A percentile compares a stretch with the other conserved stretches of the same genome.
phyloP scores from a whole-genome alignment of 306 rosid genomes.

The Herpetospermum pedunculosum region DNA sequence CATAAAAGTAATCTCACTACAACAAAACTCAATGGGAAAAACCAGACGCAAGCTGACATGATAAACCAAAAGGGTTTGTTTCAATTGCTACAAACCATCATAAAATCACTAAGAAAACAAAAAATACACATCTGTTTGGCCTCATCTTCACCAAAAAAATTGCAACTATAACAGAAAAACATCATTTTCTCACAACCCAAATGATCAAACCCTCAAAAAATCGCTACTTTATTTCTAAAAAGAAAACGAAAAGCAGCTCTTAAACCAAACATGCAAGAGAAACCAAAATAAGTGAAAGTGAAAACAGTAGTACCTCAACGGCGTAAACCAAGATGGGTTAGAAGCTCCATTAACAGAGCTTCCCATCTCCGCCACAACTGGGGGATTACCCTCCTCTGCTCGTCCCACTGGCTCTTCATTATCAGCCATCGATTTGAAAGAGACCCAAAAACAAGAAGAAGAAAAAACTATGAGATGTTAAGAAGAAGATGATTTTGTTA shows the following conservation, averaged over 20 bases:
- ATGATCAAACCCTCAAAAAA: neutral
- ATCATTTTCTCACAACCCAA: neutral
- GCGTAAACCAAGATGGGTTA: slow-evolving; percentile 7
- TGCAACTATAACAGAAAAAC: neutral
- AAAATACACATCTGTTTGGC: neutral
- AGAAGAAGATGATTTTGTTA: neutral
- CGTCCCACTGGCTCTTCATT: neutral
- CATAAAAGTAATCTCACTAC: neutral
- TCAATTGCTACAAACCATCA: neutral
- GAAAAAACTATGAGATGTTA: neutral
- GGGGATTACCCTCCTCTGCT: neutral
- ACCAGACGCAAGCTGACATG: neutral
- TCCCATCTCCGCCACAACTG: neutral
- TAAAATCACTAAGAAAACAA: neutral
- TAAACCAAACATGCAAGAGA: neutral
- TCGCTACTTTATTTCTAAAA: neutral
- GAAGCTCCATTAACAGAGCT: neutral
- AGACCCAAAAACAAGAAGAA: neutral
- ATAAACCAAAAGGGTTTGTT: neutral
- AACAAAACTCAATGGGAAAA: neutral
- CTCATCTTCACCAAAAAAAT: neutral
- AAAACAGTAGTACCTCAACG: neutral
- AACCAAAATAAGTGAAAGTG: neutral
- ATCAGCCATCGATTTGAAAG: neutral
- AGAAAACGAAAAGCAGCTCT: neutral